Evolutionary conservation across 805 yeast genomes (phyloP).

Genomic region (Starmerella cellae): DNA sequence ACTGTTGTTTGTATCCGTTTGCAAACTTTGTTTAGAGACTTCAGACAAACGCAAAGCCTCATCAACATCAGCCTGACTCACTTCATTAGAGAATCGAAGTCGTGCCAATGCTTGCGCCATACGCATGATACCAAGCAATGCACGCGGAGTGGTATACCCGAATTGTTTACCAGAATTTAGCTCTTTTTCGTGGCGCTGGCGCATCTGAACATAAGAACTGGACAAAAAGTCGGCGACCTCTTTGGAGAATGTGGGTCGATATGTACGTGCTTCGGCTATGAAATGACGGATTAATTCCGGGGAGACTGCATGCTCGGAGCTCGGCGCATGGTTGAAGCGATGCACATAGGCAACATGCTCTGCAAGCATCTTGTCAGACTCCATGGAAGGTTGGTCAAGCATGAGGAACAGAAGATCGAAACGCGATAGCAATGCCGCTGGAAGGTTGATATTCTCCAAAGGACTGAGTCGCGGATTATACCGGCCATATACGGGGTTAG

Average conservation of each 20-base stretch:
- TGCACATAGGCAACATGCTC: slow-evolving; percentile 92
- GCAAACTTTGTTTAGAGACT: slow-evolving; percentile 76
- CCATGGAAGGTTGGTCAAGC: slow-evolving; percentile 70
- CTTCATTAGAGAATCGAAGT: slow-evolving; percentile 62
- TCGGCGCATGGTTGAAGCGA: slow-evolving; percentile 82
- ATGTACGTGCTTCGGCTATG: slow-evolving; percentile 71
- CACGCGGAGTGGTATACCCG: slow-evolving; percentile 90
- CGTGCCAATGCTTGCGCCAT: slow-evolving; percentile 91
- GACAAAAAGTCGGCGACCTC: slow-evolving; percentile 80
- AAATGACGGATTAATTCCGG: slow-evolving; percentile 73
- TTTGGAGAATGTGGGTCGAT: slow-evolving; percentile 70
- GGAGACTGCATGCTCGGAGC: slow-evolving; percentile 54
- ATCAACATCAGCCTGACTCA: slow-evolving; percentile 72
- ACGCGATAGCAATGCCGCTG: slow-evolving; percentile 90
- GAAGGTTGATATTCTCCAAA: slow-evolving; percentile 86
- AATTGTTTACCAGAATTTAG: slow-evolving; percentile 50
- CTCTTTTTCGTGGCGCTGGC: slow-evolving; percentile 78
- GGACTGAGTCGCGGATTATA: slow-evolving; percentile 85
- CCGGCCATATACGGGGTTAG: slow-evolving; percentile 93
- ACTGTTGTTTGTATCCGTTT: slow-evolving; percentile 31
- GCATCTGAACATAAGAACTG: slow-evolving; percentile 72
- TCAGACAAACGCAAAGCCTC: slow-evolving; percentile 81
- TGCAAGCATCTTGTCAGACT: slow-evolving; percentile 74
- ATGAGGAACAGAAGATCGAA: slow-evolving; percentile 81
- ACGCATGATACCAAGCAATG: slow-evolving; percentile 78